Conservation (phyloP, 345 rosid species). For the Arabis hirsuta region DNA sequence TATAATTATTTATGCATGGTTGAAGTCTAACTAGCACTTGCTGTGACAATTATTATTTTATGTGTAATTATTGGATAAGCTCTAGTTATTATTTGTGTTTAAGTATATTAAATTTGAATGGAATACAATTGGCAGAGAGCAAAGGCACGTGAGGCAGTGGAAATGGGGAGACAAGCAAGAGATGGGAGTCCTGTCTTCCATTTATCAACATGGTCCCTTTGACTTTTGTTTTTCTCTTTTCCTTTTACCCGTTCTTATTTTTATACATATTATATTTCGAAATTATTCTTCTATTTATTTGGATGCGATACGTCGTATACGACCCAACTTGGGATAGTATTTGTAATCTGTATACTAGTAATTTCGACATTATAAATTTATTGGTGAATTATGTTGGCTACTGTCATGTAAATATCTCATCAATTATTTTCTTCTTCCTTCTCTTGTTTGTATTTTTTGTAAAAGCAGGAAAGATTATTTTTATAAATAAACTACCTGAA, state of each 20-base stretch:
- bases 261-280: neutral
- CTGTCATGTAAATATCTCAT: neutral
- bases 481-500: neutral
- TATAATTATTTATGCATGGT: too few species aligned
- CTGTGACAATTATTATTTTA: neutral
- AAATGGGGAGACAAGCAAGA: slow-evolving; percentile 53
- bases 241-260: neutral
- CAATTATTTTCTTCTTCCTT: neutral
- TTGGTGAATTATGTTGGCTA: slow-evolving; percentile 25
- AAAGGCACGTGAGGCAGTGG: slow-evolving; percentile 61
- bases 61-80: slow-evolving; percentile 12
- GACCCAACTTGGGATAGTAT: slow-evolving; percentile 38
- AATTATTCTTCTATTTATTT: slow-evolving; percentile 28
- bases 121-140: slow-evolving; percentile 50
- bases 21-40: neutral
- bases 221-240: slow-evolving; percentile 28
- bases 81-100: neutral
- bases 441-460: neutral
- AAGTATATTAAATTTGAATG: slow-evolving; percentile 17
- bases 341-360: slow-evolving; percentile 24
- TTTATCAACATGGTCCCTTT: slow-evolving; percentile 48
- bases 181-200: slow-evolving; percentile 56
- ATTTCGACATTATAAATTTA: slow-evolving; percentile 18
- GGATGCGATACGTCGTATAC: slow-evolving; percentile 29
- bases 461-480: neutral